These are phyloP conservation scores for Carex pumila DNA, from an alignment of 176 grass and related monocot genomes.

Conservation along the genomic window DNA sequence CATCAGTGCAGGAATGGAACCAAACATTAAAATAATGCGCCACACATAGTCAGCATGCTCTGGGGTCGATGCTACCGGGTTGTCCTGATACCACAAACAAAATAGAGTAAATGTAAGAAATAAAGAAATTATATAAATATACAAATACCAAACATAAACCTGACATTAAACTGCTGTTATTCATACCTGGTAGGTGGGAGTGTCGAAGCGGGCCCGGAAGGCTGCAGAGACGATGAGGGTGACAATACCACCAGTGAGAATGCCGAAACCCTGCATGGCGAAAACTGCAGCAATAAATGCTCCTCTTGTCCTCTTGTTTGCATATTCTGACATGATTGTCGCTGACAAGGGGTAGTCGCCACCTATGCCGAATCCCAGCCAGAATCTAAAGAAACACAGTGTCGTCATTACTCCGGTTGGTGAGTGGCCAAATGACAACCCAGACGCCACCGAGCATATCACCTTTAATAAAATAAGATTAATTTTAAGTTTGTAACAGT, in stretches of 20 bases:
- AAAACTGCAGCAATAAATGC: slow-evolving; percentile 61
- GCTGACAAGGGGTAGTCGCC: slow-evolving; percentile 67
- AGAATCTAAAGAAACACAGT: slow-evolving; percentile 70
- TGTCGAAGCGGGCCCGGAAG: slow-evolving; percentile 18
- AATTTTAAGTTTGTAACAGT: neutral
- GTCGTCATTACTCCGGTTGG: slow-evolving; percentile 32
- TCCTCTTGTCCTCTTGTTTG: slow-evolving; percentile 44
- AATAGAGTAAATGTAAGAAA: neutral
- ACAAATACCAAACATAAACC: neutral
- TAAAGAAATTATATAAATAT: neutral
- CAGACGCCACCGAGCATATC: slow-evolving; percentile 44
- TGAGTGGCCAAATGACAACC: slow-evolving; percentile 41
- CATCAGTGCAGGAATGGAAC: slow-evolving; percentile 52
- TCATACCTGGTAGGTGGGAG: slow-evolving; percentile 26
- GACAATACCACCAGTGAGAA: slow-evolving; percentile 43
- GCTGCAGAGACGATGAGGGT: slow-evolving; percentile 28
- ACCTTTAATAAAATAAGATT: slow-evolving; percentile 48
- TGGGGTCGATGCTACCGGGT: slow-evolving; percentile 26
- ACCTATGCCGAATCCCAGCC: slow-evolving; percentile 73
- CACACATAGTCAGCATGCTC: slow-evolving; percentile 58
- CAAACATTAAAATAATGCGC: slow-evolving; percentile 72
- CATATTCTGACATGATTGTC: slow-evolving; percentile 72
- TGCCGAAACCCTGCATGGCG: slow-evolving; percentile 63
- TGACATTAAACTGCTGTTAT: neutral
- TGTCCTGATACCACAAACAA: slow-evolving; percentile 4